These are phyloP conservation scores for Metschnikowia aberdeeniae DNA, from an alignment of 805 yeast species.

Conservation along the genomic window DNA sequence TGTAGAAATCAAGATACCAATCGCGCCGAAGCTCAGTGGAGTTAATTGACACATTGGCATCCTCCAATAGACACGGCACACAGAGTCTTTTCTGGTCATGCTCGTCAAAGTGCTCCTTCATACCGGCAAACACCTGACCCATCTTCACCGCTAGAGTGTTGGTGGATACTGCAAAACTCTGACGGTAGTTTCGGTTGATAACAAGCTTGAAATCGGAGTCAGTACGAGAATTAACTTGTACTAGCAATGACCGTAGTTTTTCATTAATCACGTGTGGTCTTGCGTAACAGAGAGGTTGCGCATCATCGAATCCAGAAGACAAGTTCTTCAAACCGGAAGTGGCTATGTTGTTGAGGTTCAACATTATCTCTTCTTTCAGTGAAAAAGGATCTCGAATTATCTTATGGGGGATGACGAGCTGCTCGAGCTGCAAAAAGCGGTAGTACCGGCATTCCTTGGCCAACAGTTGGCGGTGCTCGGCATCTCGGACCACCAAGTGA, in stretches of 20 bases:
- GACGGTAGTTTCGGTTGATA: slow-evolving; percentile 23
- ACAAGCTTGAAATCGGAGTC: slow-evolving; percentile 31
- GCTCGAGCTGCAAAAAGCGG: slow-evolving; percentile 71
- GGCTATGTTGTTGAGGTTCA: slow-evolving; percentile 46
- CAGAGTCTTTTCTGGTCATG: slow-evolving; percentile 17
- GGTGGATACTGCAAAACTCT: slow-evolving; percentile 26
- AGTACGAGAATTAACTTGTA: slow-evolving; percentile 27
- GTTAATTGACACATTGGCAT: slow-evolving; percentile 30
- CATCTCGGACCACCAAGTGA: slow-evolving; percentile 42
- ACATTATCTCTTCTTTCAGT: slow-evolving; percentile 52
- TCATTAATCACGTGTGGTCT: slow-evolving; percentile 34
- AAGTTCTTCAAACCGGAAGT: slow-evolving; percentile 29
- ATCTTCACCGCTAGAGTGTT: slow-evolving; percentile 23
- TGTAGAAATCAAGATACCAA: slow-evolving; percentile 33
- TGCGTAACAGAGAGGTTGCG: slow-evolving; percentile 25
- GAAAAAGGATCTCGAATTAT: slow-evolving; percentile 50
- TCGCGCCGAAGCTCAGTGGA: slow-evolving; percentile 30
- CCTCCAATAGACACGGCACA: slow-evolving; percentile 24
- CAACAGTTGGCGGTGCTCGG: slow-evolving; percentile 53
- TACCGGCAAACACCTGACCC: slow-evolving; percentile 22
- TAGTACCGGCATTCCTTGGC: slow-evolving; percentile 73
- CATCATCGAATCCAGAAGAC: slow-evolving; percentile 18
- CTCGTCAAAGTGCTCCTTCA: slow-evolving; percentile 18
- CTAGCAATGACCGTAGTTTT: slow-evolving; percentile 27
- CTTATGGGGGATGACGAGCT: slow-evolving; percentile 52